These are phyloP conservation scores for Fusarium gaditjirri DNA, from an alignment of 2,329 filamentous ascomycete genomes.

Conservation along the genomic window DNA sequence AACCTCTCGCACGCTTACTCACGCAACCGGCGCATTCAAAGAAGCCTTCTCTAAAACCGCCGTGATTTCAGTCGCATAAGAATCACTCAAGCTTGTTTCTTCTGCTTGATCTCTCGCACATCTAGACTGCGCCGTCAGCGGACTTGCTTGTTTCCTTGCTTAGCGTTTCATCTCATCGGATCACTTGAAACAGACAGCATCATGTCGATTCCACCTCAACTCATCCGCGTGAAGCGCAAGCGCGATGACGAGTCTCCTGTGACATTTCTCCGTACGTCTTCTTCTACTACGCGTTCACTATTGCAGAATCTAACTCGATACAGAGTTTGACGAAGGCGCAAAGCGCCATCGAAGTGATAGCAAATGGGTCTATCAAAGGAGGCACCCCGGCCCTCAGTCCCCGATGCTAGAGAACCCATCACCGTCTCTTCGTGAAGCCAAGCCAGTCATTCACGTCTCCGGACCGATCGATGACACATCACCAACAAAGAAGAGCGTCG, in stretches of 20 bases:
- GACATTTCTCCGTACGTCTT: slow-evolving; percentile 63
- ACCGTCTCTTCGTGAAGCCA: slow-evolving; percentile 33
- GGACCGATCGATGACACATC: slow-evolving; percentile 48
- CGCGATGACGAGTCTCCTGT: slow-evolving; percentile 64
- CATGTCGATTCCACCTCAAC: slow-evolving; percentile 68
- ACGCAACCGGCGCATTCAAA: not conserved
- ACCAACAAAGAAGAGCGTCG: slow-evolving; percentile 20
- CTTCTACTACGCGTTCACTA: slow-evolving; percentile 6
- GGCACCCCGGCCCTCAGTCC: slow-evolving; percentile 49
- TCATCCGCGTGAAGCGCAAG: slow-evolving; percentile 72
- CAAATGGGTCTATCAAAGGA: slow-evolving; percentile 67
- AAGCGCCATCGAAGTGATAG: slow-evolving; percentile 64
- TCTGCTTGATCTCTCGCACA: not conserved
- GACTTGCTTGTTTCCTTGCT: not conserved
- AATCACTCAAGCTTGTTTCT: not conserved
- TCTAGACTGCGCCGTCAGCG: not conserved
- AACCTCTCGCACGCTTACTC: not conserved
- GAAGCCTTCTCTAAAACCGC: not conserved
- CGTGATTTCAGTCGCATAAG: not conserved
- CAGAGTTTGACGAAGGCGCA: slow-evolving; percentile 63
- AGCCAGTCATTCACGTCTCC: slow-evolving; percentile 62
- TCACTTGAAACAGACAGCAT: not conserved
- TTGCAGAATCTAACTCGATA: slow-evolving; percentile 28
- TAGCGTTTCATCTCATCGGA: not conserved
- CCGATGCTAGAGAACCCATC: slow-evolving; percentile 40